Percentiles rank a stretch among this genome's conserved stretches.
These are phyloP conservation scores for Naganishia vishniacii DNA, from an alignment of 768 basidiomycete genomes.

Conservation along the genomic window DNA sequence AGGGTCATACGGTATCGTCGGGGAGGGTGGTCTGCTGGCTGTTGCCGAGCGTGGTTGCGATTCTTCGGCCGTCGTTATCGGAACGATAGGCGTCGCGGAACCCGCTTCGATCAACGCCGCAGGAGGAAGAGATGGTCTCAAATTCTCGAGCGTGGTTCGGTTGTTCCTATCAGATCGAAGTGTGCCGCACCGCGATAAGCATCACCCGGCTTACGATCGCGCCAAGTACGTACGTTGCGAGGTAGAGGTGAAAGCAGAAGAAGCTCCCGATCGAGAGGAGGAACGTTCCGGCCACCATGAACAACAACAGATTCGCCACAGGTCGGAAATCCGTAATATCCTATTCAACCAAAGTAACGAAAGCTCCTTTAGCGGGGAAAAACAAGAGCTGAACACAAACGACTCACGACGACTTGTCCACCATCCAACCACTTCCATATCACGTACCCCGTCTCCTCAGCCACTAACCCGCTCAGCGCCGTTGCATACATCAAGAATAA, in stretches of 20 bases:
- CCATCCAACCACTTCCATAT: constrained; percentile 33
- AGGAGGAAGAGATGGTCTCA: constrained; percentile 1
- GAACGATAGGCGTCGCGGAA: neutral
- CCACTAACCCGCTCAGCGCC: constrained; percentile 33
- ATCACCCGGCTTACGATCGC: no score
- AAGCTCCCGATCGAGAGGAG: constrained; percentile 38
- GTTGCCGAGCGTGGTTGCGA: neutral
- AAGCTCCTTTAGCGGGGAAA: neutral
- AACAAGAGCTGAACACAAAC: neutral
- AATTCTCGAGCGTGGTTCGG: constrained; percentile 13
- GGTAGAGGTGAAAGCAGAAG: constrained; percentile 38
- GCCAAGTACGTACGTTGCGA: constrained; percentile 13
- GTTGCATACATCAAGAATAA: constrained; percentile 43
- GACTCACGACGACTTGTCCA: constrained; percentile 9
- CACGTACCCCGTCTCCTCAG: constrained; percentile 35
- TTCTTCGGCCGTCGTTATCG: no score
- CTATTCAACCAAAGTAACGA: neutral
- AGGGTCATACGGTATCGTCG: neutral
- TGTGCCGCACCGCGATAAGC: no score
- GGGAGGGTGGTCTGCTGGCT: neutral
- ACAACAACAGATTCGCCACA: constrained; percentile 36
- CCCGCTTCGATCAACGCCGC: constrained; percentile 3
- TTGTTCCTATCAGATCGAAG: constrained; percentile 11
- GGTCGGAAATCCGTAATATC: constrained; percentile 32
- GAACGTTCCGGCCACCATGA: constrained; percentile 35